These are phyloP conservation scores for Chrysanthemum makinoi DNA, from an alignment of 129 eudicot species.

Conservation along the genomic window DNA sequence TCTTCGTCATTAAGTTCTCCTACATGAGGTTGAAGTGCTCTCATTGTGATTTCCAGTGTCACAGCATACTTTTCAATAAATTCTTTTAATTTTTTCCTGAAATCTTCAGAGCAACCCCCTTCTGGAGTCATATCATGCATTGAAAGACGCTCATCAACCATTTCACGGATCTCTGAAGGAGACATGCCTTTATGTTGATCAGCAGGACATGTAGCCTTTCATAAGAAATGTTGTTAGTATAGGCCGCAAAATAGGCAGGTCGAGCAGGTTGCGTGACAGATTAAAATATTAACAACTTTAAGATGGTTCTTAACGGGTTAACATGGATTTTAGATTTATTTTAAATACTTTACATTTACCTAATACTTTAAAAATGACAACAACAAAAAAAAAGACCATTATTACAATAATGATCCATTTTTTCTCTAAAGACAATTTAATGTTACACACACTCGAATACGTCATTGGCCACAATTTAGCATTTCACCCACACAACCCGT, in stretches of 20 bases:
- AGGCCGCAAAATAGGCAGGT: background rate
- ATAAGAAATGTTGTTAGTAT: conserved; percentile 14
- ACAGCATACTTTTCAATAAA: conserved; percentile 41
- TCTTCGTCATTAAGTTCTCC: conserved; percentile 29
- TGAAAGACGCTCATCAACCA: conserved; percentile 46
- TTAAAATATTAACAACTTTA: background rate
- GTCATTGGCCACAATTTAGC: background rate
- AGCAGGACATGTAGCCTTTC: conserved; percentile 88
- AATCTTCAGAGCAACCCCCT: conserved; percentile 62
- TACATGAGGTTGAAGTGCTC: conserved; percentile 38
- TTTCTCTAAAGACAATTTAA: background rate
- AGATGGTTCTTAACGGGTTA: too few relatives aligned
- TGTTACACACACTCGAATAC: background rate
- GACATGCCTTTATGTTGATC: conserved; percentile 48
- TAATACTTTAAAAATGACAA: background rate
- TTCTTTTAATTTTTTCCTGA: conserved; percentile 32
- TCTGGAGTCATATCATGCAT: conserved; percentile 53
- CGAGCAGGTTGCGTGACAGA: background rate
- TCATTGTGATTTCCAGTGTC: conserved; percentile 34
- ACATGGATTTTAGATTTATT: too few relatives aligned
- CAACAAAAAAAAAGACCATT: background rate
- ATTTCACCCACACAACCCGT: background rate
- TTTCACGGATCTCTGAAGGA: conserved; percentile 46
- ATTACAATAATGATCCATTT: background rate
- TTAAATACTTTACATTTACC: background rate